phyloP scores from a whole-genome alignment of 2,329 filamentous ascomycete species.

The Penicillium sp. region DNA sequence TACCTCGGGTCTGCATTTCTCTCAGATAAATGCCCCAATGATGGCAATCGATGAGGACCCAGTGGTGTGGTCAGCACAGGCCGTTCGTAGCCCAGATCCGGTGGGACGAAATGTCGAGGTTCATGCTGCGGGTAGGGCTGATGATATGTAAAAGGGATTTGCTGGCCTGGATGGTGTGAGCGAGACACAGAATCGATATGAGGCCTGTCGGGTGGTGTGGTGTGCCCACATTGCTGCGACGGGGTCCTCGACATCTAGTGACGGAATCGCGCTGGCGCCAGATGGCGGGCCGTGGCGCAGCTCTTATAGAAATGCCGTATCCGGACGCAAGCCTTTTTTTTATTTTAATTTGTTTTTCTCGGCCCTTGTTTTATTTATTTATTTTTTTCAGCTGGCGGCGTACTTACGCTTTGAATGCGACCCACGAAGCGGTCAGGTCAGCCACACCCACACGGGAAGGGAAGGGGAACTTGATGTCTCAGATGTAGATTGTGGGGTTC shows the following conservation, averaged over 20 bases:
- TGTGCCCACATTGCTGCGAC: constrained; percentile 37
- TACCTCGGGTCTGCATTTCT: constrained; percentile 32
- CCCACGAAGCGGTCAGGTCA: constrained; percentile 27
- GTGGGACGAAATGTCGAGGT: constrained; percentile 28
- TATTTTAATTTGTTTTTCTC: constrained; percentile 8
- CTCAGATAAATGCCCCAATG: constrained; percentile 27
- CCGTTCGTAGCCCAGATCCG: constrained; percentile 28
- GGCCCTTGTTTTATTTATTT: constrained; percentile 1
- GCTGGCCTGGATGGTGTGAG: constrained; percentile 21
- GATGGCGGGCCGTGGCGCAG: constrained; percentile 22
- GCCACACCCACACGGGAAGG: constrained; percentile 22
- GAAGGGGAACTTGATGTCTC: constrained; percentile 17
- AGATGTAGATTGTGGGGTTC: constrained; percentile 16
- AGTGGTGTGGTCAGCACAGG: constrained; percentile 21
- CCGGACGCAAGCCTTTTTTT: constrained; percentile 7
- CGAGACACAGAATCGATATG: constrained; percentile 29
- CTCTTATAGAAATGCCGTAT: constrained; percentile 23
- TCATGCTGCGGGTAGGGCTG: constrained; percentile 30
- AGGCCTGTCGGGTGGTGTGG: constrained; percentile 32
- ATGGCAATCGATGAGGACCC: constrained; percentile 23
- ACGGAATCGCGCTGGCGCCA: constrained; percentile 19
- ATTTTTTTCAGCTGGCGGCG: constrained; percentile 17
- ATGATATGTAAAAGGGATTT: constrained; percentile 27
- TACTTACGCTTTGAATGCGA: constrained; percentile 20
- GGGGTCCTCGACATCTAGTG: constrained; percentile 43